Conservation (phyloP, 176 grass and related monocot genomes). For the Canna indica region DNA sequence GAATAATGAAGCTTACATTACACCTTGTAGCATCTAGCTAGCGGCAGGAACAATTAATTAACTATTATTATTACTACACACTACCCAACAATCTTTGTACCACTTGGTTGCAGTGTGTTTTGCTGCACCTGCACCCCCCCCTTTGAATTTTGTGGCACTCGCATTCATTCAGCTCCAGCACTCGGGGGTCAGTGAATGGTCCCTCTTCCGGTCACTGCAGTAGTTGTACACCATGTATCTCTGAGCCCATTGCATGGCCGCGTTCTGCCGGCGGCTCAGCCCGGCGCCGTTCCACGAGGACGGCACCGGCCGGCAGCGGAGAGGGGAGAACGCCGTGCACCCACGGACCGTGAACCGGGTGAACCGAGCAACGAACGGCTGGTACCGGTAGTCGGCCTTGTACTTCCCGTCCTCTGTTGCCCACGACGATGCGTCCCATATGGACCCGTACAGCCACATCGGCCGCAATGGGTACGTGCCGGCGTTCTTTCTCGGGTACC, state of each 20-base stretch:
- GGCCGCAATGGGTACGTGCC: slow-evolving; percentile 1
- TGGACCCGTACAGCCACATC: slow-evolving; percentile 15
- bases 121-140: too few relatives aligned
- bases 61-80: background rate
- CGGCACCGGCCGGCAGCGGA: slow-evolving; percentile 1
- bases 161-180: background rate
- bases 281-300: background rate
- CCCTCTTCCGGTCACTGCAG: slow-evolving; percentile 9
- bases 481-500: background rate
- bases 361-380: slow-evolving; percentile 14
- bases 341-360: slow-evolving; percentile 2
- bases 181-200: slow-evolving; percentile 3
- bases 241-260: slow-evolving; percentile 13
- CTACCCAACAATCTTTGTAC: too few relatives aligned
- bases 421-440: slow-evolving; percentile 17
- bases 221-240: slow-evolving; percentile 13
- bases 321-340: background rate
- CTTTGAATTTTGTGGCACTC: too few relatives aligned
- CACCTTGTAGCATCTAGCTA: background rate
- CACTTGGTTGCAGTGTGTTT: too few relatives aligned
- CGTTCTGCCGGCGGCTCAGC: slow-evolving; percentile 1
- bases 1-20: background rate
- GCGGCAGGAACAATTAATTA: background rate
- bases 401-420: slow-evolving; percentile 18
- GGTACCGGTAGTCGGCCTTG: slow-evolving; percentile 18